A percentile compares a stretch with the other conserved stretches of the same genome.
Evolutionary conservation across 352 stramenopile genomes (phyloP).

Genomic region (Thalassiosira livingstoniorum): DNA sequence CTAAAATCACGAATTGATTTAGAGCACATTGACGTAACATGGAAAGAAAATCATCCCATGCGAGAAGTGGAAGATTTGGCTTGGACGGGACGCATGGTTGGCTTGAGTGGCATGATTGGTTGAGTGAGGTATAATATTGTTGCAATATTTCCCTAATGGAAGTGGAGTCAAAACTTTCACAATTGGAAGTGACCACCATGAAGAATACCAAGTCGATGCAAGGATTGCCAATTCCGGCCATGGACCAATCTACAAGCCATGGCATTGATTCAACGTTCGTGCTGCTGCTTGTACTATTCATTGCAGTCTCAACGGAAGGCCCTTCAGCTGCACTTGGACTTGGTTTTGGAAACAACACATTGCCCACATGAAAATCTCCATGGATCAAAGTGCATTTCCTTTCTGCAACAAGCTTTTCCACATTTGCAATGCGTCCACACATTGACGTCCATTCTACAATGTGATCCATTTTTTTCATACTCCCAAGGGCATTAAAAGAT

Average conservation of each 20-base stretch:
- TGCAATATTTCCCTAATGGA: conserved; percentile 4
- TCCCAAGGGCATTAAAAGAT: too few relatives aligned
- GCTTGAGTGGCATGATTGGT: background rate
- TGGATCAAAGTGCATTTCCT: conserved; percentile 51
- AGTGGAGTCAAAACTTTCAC: background rate
- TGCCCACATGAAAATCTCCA: conserved; percentile 66
- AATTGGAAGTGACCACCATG: conserved; percentile 37
- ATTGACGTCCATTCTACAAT: conserved; percentile 24
- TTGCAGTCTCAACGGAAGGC: background rate
- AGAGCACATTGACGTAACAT: conserved; percentile 44
- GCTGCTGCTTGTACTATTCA: background rate
- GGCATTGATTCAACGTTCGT: conserved; percentile 2
- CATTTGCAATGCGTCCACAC: conserved; percentile 1
- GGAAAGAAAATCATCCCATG: conserved; percentile 24
- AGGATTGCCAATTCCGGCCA: conserved; percentile 53
- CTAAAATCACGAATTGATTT: conserved; percentile 55
- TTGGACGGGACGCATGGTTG: too few relatives aligned
- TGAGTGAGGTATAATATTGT: conserved; percentile 10
- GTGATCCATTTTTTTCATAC: conserved; percentile 6
- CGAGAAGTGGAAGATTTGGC: conserved; percentile 1
- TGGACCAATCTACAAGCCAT: conserved; percentile 58
- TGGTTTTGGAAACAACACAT: conserved; percentile 45
- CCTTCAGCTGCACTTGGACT: background rate
- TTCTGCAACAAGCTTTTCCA: background rate
- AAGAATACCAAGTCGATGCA: conserved; percentile 64